A percentile compares a stretch with the other conserved stretches of the same genome.
Conservation (phyloP, 2,329 filamentous ascomycete species). For the Grosmannia clavigera region DNA sequence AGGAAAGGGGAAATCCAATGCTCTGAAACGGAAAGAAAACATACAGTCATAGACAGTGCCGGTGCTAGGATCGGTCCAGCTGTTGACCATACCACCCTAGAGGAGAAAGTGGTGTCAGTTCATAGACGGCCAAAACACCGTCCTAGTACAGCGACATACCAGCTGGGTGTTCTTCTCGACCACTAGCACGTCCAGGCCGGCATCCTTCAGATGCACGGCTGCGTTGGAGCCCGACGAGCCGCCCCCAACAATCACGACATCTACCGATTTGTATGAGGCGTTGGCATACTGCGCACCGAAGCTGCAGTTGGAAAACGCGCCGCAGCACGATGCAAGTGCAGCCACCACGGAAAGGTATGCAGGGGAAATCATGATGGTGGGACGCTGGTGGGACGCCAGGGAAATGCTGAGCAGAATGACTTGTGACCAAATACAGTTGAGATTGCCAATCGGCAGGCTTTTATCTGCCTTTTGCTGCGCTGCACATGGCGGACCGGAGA, state of each 20-base stretch:
- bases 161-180: conserved; percentile 22
- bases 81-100: conserved; percentile 36
- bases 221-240: conserved; percentile 25
- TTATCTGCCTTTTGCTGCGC: background rate
- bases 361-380: background rate
- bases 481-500: background rate
- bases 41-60: conserved; percentile 20
- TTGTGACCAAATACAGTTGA: background rate
- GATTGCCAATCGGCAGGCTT: background rate
- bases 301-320: background rate
- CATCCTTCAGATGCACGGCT: conserved; percentile 23
- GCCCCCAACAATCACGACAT: conserved; percentile 24
- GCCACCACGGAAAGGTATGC: background rate
- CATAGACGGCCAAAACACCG: background rate
- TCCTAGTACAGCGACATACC: conserved; percentile 12
- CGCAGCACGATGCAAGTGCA: background rate
- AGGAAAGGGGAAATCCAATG: background rate
- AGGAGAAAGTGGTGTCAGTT: background rate
- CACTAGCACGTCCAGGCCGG: conserved; percentile 20
- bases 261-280: conserved; percentile 6
- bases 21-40: background rate
- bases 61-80: conserved; percentile 30
- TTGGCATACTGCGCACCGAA: background rate
- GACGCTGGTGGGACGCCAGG: background rate
- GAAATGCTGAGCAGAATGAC: background rate